Conservation (phyloP, 176 grass and related monocot genomes). For the Carex cristatella region DNA sequence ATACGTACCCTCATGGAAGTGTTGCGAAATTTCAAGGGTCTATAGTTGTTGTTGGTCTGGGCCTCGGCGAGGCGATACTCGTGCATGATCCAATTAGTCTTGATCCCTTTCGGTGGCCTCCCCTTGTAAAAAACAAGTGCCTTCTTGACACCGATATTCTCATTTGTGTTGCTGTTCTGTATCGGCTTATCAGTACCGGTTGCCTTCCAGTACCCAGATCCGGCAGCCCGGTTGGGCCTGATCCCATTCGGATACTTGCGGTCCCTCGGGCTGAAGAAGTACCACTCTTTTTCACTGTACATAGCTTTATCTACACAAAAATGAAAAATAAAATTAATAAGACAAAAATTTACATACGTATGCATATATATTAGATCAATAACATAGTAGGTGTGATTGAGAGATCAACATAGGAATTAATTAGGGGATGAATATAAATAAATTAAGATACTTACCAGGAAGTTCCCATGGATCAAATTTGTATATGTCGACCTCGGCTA, state of each 20-base stretch:
- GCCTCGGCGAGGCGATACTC: conserved; percentile 78
- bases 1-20: conserved; percentile 86
- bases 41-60: conserved; percentile 41
- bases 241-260: conserved; percentile 91
- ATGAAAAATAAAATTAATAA: neutral
- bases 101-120: conserved; percentile 70
- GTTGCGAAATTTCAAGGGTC: conserved; percentile 62
- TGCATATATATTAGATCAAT: neutral
- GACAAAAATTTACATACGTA: neutral
- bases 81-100: conserved; percentile 98
- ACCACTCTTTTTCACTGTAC: conserved; percentile 90
- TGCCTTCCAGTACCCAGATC: conserved; percentile 95
- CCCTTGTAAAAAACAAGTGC: conserved; percentile 91
- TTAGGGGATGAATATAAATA: neutral
- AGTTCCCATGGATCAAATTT: conserved; percentile 90
- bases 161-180: conserved; percentile 29
- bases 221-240: conserved; percentile 78
- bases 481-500: conserved; percentile 97
- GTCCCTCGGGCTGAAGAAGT: conserved; percentile 89
- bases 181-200: conserved; percentile 95
- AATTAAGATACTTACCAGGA: conserved; percentile 49
- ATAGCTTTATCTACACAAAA: conserved; percentile 32
- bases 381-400: neutral
- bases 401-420: conserved; percentile 8
- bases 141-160: conserved; percentile 87